Conservation (phyloP, 1,284 basidiomycete genomes). For the Malassezia dermatis region DNA sequence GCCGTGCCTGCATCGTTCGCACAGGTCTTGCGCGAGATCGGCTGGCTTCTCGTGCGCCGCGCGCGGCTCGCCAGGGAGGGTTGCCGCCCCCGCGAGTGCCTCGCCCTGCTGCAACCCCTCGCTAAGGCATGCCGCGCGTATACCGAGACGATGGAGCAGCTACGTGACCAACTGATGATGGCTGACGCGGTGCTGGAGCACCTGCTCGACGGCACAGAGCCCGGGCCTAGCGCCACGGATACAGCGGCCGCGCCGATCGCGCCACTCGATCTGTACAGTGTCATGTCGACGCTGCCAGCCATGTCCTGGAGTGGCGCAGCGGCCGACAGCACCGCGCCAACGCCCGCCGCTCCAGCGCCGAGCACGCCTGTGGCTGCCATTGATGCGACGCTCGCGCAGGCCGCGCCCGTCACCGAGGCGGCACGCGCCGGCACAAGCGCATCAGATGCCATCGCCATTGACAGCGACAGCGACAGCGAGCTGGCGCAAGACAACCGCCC, state of each 20-base stretch:
- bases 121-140: constrained; percentile 2
- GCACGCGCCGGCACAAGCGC: background rate
- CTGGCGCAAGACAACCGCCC: no score
- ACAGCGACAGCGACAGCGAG: constrained; percentile 8
- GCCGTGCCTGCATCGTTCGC: background rate
- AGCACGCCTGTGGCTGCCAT: background rate
- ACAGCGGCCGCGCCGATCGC: background rate
- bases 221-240: background rate
- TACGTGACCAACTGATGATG: constrained; percentile 10
- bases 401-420: background rate
- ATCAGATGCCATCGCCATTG: constrained; percentile 1
- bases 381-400: background rate
- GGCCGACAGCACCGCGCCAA: background rate
- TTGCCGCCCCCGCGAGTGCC: background rate
- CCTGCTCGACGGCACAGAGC: background rate
- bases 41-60: constrained; percentile 12
- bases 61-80: constrained; percentile 8
- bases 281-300: constrained; percentile 9
- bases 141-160: background rate
- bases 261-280: constrained; percentile 8
- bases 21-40: constrained; percentile 11
- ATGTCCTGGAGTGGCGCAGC: background rate
- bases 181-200: constrained; percentile 9
- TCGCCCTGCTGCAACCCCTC: constrained; percentile 1
- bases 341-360: background rate